Evolutionary conservation across 495 filamentous ascomycete species (phyloP), one percentile per base, ranked within the genome.

Genomic region (Patellaria atrata): DNA sequence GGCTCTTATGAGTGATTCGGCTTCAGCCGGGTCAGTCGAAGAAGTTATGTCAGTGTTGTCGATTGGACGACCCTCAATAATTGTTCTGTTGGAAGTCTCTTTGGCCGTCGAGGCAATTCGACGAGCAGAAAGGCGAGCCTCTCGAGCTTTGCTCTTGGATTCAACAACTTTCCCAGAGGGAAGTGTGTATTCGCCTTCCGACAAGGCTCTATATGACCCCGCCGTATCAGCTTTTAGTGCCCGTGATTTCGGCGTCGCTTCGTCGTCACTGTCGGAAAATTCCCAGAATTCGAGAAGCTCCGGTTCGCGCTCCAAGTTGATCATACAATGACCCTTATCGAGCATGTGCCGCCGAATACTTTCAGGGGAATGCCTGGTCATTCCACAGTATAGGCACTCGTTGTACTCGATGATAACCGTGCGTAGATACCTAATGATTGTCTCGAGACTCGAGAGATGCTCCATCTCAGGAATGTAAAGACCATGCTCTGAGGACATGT

Each of bases 361-460:
- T 17, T 24, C 14, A 6, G 31, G 28, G 1, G 48, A 37, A 17
- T 9, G 23, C 33, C 48, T 51, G 24, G 22, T 37, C n/a, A 23
- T 17, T 19, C 48, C 41, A 35, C 48, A 51, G 37, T 51, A 48
- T 20, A 51, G 45, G 33, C 48, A 51, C 37, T 51, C 44, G 22
- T 51, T 13, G 11, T 25, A 51, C 17, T 16, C 37, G 5, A 6
- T 17, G 3, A 51, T 20, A 2, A 25, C 33, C 5, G 26, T 42
- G 11, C 37, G 37, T 2, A 51, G 48, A 22, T 51, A 51, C 6
- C 41, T 26, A 1, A 51, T 4, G 38, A 48, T 40, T 11, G 13
- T 35, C 27, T 50, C 20, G 29, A 50, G 31, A 32, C 44, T 22
- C 30, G 30, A 5, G 17, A 43, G 14, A 1, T 18, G 10, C 20